phyloP scores from a whole-genome alignment of 495 filamentous ascomycete species.

The Hypoxylon subgilvum region DNA sequence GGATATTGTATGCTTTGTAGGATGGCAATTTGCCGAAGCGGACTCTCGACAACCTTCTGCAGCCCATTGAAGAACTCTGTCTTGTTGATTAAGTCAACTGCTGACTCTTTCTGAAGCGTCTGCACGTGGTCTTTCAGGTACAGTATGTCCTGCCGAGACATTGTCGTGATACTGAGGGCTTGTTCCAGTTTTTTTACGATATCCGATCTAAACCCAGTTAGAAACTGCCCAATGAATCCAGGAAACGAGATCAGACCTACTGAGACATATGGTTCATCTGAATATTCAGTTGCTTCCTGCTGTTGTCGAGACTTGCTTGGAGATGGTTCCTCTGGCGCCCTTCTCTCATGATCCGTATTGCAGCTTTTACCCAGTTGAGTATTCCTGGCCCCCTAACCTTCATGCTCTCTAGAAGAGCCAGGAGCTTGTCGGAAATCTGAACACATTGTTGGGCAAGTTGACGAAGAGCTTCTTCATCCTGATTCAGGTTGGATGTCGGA shows the following conservation, averaged over 20 bases:
- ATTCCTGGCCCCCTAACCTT: background rate
- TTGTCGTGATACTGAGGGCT: background rate
- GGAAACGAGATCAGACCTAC: no score
- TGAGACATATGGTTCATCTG: slow-evolving; percentile 11
- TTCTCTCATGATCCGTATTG: slow-evolving; percentile 3
- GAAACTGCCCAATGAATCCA: no score
- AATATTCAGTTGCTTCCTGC: slow-evolving; percentile 6
- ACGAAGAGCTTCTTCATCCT: slow-evolving; percentile 8
- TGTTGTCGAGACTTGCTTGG: background rate
- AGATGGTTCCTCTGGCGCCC: background rate
- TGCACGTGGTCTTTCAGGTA: slow-evolving; percentile 5
- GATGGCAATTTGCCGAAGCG: background rate
- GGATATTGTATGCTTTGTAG: slow-evolving; percentile 3
- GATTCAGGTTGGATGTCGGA: background rate
- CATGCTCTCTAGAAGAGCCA: slow-evolving; percentile 1
- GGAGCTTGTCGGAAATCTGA: slow-evolving; percentile 2
- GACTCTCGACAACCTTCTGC: background rate
- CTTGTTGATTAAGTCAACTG: background rate
- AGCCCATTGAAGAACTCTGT: background rate
- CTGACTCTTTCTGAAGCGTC: slow-evolving; percentile 1
- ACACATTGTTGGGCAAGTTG: slow-evolving; percentile 5
- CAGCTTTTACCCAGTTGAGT: background rate
- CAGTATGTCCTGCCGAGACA: slow-evolving; percentile 3
- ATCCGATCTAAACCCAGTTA: slow-evolving; percentile 3
- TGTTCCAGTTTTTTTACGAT: slow-evolving; percentile 2